phyloP scores from a whole-genome alignment of 208 protist species.

The Endotrypanum monterogeii region DNA sequence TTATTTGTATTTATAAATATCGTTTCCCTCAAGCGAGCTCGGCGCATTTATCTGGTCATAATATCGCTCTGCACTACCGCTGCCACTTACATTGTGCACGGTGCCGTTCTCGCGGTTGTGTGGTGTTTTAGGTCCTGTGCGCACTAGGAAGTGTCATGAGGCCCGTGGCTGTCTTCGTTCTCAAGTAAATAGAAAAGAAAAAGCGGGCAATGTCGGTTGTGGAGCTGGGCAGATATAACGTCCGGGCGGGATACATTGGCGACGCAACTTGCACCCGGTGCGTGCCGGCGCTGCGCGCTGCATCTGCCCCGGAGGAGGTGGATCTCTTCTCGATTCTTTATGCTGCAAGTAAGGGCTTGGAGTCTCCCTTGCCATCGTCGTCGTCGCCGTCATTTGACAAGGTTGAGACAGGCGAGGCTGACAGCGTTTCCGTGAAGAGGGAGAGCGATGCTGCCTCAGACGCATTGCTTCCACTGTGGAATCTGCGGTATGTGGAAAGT shows the following conservation, averaged over 20 bases:
- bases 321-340: constrained; percentile 60
- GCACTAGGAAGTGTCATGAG: neutral
- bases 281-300: constrained; percentile 34
- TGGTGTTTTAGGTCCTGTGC: neutral
- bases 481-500: constrained; percentile 37
- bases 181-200: neutral
- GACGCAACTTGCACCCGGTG: constrained; percentile 61
- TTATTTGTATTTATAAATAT: too few relatives aligned
- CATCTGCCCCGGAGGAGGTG: constrained; percentile 33
- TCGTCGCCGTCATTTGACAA: neutral
- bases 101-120: neutral
- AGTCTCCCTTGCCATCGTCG: neutral
- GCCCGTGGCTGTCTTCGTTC: neutral
- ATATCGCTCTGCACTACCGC: neutral
- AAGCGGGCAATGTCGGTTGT: constrained; percentile 53
- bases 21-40: neutral
- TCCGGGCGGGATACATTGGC: constrained; percentile 77
- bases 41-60: too few relatives aligned
- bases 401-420: neutral
- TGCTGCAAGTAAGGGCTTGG: constrained; percentile 12
- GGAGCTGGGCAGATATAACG: constrained; percentile 71
- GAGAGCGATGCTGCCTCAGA: neutral
- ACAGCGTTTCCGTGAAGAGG: too few relatives aligned
- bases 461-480: constrained; percentile 62
- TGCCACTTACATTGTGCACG: neutral